These are phyloP conservation scores for Trichosporon ovoides DNA, from an alignment of 1,284 basidiomycete genomes.

Conservation along the genomic window DNA sequence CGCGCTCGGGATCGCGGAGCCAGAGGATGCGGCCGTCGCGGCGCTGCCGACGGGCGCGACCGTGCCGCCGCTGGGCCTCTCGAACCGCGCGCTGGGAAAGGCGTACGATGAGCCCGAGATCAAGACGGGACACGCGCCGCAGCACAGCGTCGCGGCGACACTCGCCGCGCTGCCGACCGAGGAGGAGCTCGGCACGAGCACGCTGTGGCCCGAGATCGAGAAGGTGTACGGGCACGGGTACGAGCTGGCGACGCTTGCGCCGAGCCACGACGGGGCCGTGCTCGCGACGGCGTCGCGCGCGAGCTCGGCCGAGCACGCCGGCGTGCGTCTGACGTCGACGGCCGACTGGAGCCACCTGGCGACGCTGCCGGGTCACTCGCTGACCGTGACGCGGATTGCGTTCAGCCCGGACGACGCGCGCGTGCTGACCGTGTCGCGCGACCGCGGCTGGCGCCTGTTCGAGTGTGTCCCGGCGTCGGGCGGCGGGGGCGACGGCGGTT, in stretches of 20 bases:
- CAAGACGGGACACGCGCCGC: constrained; percentile 32
- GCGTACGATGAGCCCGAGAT: constrained; percentile 25
- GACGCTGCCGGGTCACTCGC: constrained; percentile 60
- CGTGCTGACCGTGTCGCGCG: constrained; percentile 80
- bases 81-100: constrained; percentile 72
- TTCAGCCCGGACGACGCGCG: constrained; percentile 78
- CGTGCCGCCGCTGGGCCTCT: constrained; percentile 69
- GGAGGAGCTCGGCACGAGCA: constrained; percentile 66
- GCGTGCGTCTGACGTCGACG: constrained; percentile 76
- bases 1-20: constrained; percentile 37
- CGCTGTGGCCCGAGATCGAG: constrained; percentile 94
- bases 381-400: constrained; percentile 83
- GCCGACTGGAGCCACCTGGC: constrained; percentile 63
- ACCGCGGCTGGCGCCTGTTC: constrained; percentile 88
- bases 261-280: constrained; percentile 62
- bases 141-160: constrained; percentile 44
- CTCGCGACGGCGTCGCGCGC: constrained; percentile 92
- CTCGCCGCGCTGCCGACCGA: constrained; percentile 52
- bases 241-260: constrained; percentile 76
- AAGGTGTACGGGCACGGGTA: constrained; percentile 98
- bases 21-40: background rate
- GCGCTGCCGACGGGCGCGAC: constrained; percentile 55
- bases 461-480: no score
- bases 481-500: constrained; percentile 52
- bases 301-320: constrained; percentile 78